These are phyloP conservation scores for Amesomyces nigricolor DNA, from an alignment of 2,329 filamentous ascomycete genomes.

Conservation along the genomic window DNA sequence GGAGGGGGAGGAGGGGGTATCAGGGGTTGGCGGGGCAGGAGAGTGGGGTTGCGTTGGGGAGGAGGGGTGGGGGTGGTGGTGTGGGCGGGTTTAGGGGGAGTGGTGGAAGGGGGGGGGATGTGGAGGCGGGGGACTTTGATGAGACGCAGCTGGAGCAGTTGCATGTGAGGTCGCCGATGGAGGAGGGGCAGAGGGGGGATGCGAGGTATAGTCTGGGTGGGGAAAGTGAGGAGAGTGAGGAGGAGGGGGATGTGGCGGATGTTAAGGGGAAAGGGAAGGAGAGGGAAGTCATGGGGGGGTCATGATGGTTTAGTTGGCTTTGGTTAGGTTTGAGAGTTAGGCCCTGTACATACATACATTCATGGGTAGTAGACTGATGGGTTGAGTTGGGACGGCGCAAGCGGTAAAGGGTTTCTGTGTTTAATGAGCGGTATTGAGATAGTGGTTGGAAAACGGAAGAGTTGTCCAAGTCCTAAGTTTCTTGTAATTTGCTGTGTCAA, in stretches of 20 bases:
- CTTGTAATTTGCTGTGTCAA: too few relatives aligned
- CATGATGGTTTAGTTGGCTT: not conserved
- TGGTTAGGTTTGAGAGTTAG: not conserved
- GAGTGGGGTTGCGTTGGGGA: constrained; percentile 30
- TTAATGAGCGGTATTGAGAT: too few relatives aligned
- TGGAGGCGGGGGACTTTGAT: constrained; percentile 61
- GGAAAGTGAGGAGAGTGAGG: constrained; percentile 41
- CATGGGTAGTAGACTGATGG: not conserved
- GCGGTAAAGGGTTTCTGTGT: too few relatives aligned
- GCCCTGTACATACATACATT: not conserved
- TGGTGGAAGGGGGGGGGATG: constrained; percentile 39
- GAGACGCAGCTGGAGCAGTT: constrained; percentile 61
- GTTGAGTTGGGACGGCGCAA: too few relatives aligned
- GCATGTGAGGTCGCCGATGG: constrained; percentile 45
- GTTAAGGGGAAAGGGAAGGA: constrained; percentile 11
- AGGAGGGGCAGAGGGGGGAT: constrained; percentile 33
- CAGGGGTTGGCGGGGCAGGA: constrained; percentile 41
- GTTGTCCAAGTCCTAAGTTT: too few relatives aligned
- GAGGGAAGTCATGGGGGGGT: not conserved
- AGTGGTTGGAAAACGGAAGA: not conserved
- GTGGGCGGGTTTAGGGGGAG: constrained; percentile 41
- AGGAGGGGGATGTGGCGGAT: constrained; percentile 24
- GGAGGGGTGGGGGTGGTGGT: constrained; percentile 16
- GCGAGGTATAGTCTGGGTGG: constrained; percentile 53
- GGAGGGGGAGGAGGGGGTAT: constrained; percentile 52